A percentile compares a stretch with the other conserved stretches of the same genome.
phyloP scores from a whole-genome alignment of 495 filamentous ascomycete species.

The Aspergillus haitiensis region DNA sequence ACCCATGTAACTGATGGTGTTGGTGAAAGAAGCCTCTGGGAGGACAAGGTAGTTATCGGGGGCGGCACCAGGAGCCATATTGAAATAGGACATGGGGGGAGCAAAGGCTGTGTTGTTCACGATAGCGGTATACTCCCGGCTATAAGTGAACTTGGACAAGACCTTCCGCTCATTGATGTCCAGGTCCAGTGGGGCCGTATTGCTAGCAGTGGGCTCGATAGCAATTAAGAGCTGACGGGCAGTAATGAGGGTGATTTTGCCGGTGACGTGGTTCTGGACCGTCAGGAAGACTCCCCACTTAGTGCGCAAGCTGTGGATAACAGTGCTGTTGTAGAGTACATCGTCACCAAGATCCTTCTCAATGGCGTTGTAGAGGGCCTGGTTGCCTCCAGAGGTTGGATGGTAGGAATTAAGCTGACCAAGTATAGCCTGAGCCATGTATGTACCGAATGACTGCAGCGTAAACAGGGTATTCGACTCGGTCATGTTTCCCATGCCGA shows the following conservation, averaged over 20 bases:
- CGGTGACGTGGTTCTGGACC: conserved; percentile 33
- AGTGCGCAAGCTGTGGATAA: conserved; percentile 29
- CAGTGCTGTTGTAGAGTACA: conserved; percentile 39
- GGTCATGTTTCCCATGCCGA: conserved; percentile 41
- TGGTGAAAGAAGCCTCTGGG: conserved; percentile 37
- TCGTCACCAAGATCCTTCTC: conserved; percentile 33
- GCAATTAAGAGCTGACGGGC: conserved; percentile 43
- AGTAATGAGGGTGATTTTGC: conserved; percentile 29
- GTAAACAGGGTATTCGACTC: conserved; percentile 43
- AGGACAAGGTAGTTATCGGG: conserved; percentile 34
- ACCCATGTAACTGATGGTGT: conserved; percentile 32
- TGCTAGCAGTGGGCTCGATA: conserved; percentile 32
- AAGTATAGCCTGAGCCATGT: conserved; percentile 36
- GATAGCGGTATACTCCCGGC: conserved; percentile 38
- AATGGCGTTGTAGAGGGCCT: conserved; percentile 42
- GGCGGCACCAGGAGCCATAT: conserved; percentile 29
- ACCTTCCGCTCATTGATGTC: conserved; percentile 28
- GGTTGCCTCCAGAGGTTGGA: conserved; percentile 39
- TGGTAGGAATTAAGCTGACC: conserved; percentile 27
- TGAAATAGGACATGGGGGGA: conserved; percentile 28
- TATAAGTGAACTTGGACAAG: conserved; percentile 35
- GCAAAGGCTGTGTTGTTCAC: conserved; percentile 32
- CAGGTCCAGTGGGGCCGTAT: conserved; percentile 36
- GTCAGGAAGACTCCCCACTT: conserved; percentile 30
- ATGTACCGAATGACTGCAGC: conserved; percentile 40